Base-by-base conservation (phyloP, 1,284 basidiomycete species). In the Tylopilus sp. region DNA sequence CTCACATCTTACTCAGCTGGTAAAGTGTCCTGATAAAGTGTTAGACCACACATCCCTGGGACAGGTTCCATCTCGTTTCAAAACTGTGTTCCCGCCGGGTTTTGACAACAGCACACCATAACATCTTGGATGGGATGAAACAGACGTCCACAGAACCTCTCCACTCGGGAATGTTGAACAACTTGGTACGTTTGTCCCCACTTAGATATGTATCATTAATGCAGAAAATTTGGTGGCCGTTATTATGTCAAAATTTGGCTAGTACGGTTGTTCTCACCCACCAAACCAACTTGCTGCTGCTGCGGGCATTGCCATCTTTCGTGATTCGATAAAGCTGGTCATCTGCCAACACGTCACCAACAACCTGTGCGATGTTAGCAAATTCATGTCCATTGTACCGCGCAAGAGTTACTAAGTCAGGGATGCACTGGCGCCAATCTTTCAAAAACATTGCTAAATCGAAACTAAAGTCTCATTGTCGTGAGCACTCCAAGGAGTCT, bases 391-490 rank as follows among this genome's bases (percentile, higher is more conserved):
- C 36, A 22, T 28, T 29, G 43, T 40, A 37, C 13, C 22, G 31
- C n/a, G 17, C 39, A 36, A 40, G 33, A 28, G 32, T 40, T 44
- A 5, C 47, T 54, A 48, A 60, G 49, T 50, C 40, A 35, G 42
- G 29, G 11, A 13, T 35, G 29, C n/a, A 32, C 28, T 29, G 11
- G 43, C 9, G n/a, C 10, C 41, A 33, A 36, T 36, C 25, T 19
- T 25, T 52, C 24, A 5, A 33, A 40, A 41, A 41, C 19, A 39
- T 43, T 37, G 42, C n/a, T 15, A 24, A 29, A 24, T 40, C 13
- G 6, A n/a, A 22, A 20, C 32, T 36, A 45, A 26, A 32, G n/a
- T 25, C 43, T 42, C 39, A 45, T 35, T 32, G 28, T 44, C 40
- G 40, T 9, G 19, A 43, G 47, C n/a, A 37, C 50, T 19, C 25